Evolutionary conservation across 495 filamentous ascomycete species (phyloP).

Genomic region (Daldinia concentrica): DNA sequence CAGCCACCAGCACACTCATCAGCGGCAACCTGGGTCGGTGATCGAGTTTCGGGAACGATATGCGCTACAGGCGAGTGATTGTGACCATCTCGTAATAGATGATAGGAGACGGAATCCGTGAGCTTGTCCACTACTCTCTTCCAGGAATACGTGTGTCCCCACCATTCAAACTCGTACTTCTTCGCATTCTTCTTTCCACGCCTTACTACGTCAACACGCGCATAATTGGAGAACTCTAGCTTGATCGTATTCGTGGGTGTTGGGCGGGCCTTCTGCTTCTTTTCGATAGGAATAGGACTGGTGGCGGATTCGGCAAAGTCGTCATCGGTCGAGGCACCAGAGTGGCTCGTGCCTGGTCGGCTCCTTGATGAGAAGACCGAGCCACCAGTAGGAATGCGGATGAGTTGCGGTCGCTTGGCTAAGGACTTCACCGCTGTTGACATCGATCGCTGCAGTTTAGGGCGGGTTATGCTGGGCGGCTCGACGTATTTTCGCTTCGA

Average conservation of each 20-base stretch:
- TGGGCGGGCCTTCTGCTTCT: slow-evolving; percentile 53
- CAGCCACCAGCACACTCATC: slow-evolving; percentile 86
- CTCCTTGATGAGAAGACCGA: slow-evolving; percentile 52
- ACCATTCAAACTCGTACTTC: slow-evolving; percentile 91
- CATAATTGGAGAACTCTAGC: slow-evolving; percentile 97
- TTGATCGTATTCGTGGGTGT: slow-evolving; percentile 76
- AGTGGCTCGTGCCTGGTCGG: slow-evolving; percentile 57
- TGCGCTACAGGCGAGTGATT: slow-evolving; percentile 75
- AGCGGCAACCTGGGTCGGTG: slow-evolving; percentile 71
- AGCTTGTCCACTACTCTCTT: slow-evolving; percentile 72
- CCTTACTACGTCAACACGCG: slow-evolving; percentile 84
- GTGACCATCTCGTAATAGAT: slow-evolving; percentile 73
- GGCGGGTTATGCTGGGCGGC: slow-evolving; percentile 50
- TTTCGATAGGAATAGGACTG: slow-evolving; percentile 48
- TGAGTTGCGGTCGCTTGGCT: slow-evolving; percentile 65
- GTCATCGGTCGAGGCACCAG: slow-evolving; percentile 57
- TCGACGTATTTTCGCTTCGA: slow-evolving; percentile 75
- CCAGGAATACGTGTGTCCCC: slow-evolving; percentile 89
- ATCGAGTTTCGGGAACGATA: slow-evolving; percentile 82
- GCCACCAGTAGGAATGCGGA: slow-evolving; percentile 56
- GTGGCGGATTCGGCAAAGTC: slow-evolving; percentile 54
- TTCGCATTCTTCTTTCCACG: slow-evolving; percentile 74
- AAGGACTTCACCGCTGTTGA: slow-evolving; percentile 77
- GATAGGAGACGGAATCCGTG: slow-evolving; percentile 72
- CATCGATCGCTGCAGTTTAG: slow-evolving; percentile 73